These are phyloP conservation scores for Didymella segeticola DNA, from an alignment of 2,329 filamentous ascomycete genomes.

Conservation along the genomic window DNA sequence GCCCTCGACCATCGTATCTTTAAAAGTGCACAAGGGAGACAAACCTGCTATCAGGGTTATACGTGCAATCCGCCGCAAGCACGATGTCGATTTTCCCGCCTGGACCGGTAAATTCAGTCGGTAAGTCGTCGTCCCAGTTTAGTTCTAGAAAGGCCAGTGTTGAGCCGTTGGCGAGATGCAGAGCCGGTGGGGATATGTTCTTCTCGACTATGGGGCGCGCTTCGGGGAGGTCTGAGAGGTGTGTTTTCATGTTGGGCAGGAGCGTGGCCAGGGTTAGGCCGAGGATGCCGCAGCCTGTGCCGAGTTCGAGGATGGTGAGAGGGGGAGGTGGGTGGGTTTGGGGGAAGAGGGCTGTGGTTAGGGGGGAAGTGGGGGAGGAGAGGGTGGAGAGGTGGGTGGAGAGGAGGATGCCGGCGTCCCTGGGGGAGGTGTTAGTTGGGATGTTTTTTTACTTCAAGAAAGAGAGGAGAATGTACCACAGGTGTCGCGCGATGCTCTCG, in stretches of 20 bases:
- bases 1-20: background rate
- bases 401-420: conserved; percentile 67
- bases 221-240: conserved; percentile 71
- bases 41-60: conserved; percentile 68
- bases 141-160: conserved; percentile 59
- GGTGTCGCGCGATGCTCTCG: conserved; percentile 74
- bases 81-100: conserved; percentile 61
- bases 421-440: conserved; percentile 19
- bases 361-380: background rate
- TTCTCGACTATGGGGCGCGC: conserved; percentile 65
- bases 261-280: conserved; percentile 67
- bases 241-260: conserved; percentile 59
- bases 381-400: conserved; percentile 52
- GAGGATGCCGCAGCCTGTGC: conserved; percentile 71
- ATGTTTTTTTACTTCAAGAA: no score
- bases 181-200: conserved; percentile 56
- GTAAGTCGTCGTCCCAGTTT: conserved; percentile 67
- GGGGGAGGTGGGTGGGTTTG: background rate
- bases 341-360: background rate
- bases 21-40: background rate
- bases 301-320: conserved; percentile 65
- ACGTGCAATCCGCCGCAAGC: conserved; percentile 74
- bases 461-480: conserved; percentile 63
- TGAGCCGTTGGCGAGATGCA: conserved; percentile 53
- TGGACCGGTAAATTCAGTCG: conserved; percentile 26